Evolutionary conservation across 2,329 filamentous ascomycete genomes (phyloP).

Genomic region (Calonectria montana): DNA sequence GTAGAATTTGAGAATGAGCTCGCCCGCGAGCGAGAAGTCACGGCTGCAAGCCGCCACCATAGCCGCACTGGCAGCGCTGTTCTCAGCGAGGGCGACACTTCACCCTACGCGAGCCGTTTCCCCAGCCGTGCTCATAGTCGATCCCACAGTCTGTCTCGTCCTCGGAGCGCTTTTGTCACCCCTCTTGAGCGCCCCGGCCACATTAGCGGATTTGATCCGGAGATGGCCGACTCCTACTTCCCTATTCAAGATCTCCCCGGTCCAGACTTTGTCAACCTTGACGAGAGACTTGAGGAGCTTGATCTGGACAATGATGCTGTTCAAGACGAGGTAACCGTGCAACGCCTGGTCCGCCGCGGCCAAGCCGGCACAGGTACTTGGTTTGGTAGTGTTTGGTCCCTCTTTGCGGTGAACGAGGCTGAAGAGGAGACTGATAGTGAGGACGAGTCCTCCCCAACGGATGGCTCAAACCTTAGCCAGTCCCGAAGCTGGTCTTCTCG

Average conservation of each 20-base stretch:
- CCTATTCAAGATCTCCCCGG: slow-evolving; percentile 52
- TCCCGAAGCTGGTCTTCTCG: slow-evolving; percentile 48
- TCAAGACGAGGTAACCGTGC: slow-evolving; percentile 67
- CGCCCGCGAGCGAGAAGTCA: slow-evolving; percentile 60
- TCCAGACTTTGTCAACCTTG: slow-evolving; percentile 73
- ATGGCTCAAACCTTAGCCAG: slow-evolving; percentile 43
- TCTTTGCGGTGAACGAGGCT: slow-evolving; percentile 72
- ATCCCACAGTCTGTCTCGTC: slow-evolving; percentile 48
- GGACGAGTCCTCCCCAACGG: slow-evolving; percentile 42
- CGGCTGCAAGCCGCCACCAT: slow-evolving; percentile 54
- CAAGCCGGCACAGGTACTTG: slow-evolving; percentile 66
- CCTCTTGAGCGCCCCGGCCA: slow-evolving; percentile 54
- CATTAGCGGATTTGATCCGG: slow-evolving; percentile 48
- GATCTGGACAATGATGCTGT: slow-evolving; percentile 62
- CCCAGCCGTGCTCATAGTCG: slow-evolving; percentile 63
- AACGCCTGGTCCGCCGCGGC: slow-evolving; percentile 65
- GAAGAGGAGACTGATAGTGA: slow-evolving; percentile 62
- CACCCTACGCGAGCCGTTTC: slow-evolving; percentile 56
- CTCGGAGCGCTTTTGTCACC: slow-evolving; percentile 55
- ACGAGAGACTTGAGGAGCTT: slow-evolving; percentile 68
- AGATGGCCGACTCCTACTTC: slow-evolving; percentile 36
- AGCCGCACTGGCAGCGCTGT: slow-evolving; percentile 61
- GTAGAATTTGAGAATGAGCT: slow-evolving; percentile 64
- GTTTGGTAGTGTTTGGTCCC: slow-evolving; percentile 70
- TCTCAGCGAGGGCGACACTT: slow-evolving; percentile 51